Conservation (phyloP, 768 basidiomycete genomes). For the Hericium alpestre region DNA sequence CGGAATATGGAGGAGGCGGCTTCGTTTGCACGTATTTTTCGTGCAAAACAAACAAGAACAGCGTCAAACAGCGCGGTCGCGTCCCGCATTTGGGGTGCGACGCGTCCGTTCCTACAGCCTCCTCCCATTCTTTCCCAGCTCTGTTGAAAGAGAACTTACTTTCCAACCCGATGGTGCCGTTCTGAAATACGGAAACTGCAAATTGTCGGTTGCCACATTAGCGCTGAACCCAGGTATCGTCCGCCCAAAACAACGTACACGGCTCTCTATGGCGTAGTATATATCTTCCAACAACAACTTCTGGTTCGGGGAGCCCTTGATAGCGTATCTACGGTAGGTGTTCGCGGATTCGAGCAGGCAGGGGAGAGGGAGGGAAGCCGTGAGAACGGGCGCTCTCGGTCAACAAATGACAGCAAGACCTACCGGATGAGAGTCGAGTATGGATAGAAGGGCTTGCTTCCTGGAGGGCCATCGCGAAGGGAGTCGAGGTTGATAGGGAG, state of each 20-base stretch:
- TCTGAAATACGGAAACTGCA: conserved; percentile 81
- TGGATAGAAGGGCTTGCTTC: conserved; percentile 84
- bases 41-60: conserved; percentile 41
- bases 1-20: neutral
- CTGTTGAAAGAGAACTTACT: conserved; percentile 34
- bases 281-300: conserved; percentile 82
- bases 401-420: conserved; percentile 19
- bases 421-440: conserved; percentile 87
- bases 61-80: conserved; percentile 49
- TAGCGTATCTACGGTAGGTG: conserved; percentile 57
- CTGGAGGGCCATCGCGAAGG: conserved; percentile 76
- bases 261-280: conserved; percentile 84
- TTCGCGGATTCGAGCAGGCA: neutral
- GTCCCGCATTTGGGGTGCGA: conserved; percentile 12
- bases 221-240: too few relatives aligned
- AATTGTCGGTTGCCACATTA: too few relatives aligned
- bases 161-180: conserved; percentile 88
- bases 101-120: too few relatives aligned
- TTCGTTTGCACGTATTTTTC: conserved; percentile 23
- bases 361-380: conserved; percentile 1
- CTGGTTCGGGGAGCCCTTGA: conserved; percentile 84
- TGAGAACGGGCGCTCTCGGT: conserved; percentile 1
- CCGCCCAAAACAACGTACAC: conserved; percentile 37
- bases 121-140: too few relatives aligned
- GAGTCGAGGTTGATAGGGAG: conserved; percentile 83